Conservation (phyloP, 352 stramenopile genomes). For the Pythium sp. region DNA sequence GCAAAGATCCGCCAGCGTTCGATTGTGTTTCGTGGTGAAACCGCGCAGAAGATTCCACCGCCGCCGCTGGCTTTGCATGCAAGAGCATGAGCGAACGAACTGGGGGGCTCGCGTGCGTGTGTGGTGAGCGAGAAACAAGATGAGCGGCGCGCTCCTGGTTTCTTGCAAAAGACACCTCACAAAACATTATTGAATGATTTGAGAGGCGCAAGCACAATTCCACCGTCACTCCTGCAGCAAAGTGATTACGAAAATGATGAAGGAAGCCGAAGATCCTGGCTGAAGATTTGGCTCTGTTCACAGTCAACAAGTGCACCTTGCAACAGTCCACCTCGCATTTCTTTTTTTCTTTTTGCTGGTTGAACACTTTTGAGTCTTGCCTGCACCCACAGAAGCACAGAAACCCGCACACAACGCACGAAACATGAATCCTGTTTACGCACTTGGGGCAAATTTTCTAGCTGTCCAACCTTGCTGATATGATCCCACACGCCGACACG, state of each 20-base stretch:
- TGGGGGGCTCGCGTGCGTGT: background rate
- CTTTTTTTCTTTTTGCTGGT: background rate
- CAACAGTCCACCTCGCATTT: background rate
- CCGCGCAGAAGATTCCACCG: background rate
- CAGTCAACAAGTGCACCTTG: background rate
- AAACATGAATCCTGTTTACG: background rate
- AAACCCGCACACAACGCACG: background rate
- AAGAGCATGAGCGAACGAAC: background rate
- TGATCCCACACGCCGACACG: background rate
- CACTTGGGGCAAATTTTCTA: background rate
- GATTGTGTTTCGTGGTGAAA: background rate
- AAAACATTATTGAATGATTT: background rate
- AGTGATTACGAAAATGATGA: background rate
- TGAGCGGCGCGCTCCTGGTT: background rate
- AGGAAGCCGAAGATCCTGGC: background rate
- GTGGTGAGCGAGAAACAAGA: background rate
- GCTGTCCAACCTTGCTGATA: background rate
- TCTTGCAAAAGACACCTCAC: background rate
- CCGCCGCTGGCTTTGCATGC: background rate
- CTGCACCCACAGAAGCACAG: background rate
- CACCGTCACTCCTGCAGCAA: background rate
- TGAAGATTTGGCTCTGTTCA: background rate
- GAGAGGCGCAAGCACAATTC: background rate
- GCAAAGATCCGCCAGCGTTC: background rate
- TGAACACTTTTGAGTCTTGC: background rate